Evolutionary conservation across 139 green algal genomes (phyloP), one percentile per base, ranked within the genome.

Genomic region (Chlorella sp.): DNA sequence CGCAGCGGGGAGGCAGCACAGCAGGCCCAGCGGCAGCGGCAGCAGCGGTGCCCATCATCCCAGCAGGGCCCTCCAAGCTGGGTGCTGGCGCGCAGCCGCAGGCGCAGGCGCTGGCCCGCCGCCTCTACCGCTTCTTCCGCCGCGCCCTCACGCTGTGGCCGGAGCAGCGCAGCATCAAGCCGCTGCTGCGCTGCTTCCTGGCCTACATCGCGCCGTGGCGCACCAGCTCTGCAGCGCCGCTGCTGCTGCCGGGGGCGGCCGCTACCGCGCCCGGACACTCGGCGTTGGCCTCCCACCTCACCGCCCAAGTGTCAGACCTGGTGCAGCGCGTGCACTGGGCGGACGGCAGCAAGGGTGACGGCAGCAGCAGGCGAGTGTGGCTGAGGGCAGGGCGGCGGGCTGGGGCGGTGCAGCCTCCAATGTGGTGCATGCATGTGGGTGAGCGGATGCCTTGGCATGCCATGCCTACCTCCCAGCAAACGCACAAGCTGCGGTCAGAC

Each of bases 91-190:
- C 57, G 23, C 25, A 32, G 21, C 69, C 80, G 11, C 25, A 69
- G 25, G 81, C 85, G 62, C 94, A 97, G 86, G 92, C 90, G 1
- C 76, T 94, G 60, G 86, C 85, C 12, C 84, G 90, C 4, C 92
- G 93, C 60, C 65, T 97, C 69, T 97, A 94, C 90, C 87, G 93
- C 56, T 89, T 94, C 57, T 90, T 97, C 39, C 85, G 67, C 69
- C 69, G 81, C 38, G 89, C 91, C 7, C 86, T 97, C 56, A 80
- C 86, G 9, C 87, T 88, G 69, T 96, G 94, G 94, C 93, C 92
- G 15, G 80, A 91, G 83, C 51, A 87, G 80, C 70, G 87, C 57
- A 44, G 73, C n/a, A 87, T 96, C 32, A 87, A 78, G 32, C 88
- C 93, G 12, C 74, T 95, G 44, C 78, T 96, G 68, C 81, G 86